phyloP scores from a whole-genome alignment of 2,329 filamentous ascomycete genomes.

The Bipolaris bicolor region DNA sequence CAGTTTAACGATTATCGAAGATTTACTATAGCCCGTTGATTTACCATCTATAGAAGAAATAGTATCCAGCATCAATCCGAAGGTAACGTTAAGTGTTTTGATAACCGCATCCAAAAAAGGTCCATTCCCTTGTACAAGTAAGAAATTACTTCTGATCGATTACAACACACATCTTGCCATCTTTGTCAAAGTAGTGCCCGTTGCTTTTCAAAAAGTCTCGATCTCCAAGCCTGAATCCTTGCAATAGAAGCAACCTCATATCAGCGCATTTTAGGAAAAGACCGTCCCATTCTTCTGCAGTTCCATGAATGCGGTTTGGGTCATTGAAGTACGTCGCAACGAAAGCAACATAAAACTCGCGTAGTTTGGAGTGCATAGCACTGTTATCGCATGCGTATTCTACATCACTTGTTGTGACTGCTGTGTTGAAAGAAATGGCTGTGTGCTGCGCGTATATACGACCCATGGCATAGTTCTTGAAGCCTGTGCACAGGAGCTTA shows the following conservation, averaged over 20 bases:
- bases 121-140: neutral
- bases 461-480: constrained; percentile 24
- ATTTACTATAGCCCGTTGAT: neutral
- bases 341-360: constrained; percentile 9
- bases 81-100: neutral
- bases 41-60: neutral
- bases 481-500: constrained; percentile 14
- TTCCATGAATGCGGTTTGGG: constrained; percentile 6
- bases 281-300: constrained; percentile 17
- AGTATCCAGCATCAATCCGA: neutral
- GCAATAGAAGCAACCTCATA: constrained; percentile 8
- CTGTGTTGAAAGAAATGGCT: constrained; percentile 34
- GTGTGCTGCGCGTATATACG: constrained; percentile 11
- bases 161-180: neutral
- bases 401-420: constrained; percentile 13
- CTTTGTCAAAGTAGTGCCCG: constrained; percentile 3
- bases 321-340: neutral
- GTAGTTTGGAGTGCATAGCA: constrained; percentile 11
- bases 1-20: neutral
- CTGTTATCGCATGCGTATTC: constrained; percentile 14
- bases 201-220: constrained; percentile 3
- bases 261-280: constrained; percentile 10
- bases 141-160: neutral
- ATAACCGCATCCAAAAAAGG: neutral
- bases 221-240: constrained; percentile 2